These are phyloP conservation scores for Ceratobasidium sp. DNA, from an alignment of 1,284 basidiomycete species.

Conservation along the genomic window DNA sequence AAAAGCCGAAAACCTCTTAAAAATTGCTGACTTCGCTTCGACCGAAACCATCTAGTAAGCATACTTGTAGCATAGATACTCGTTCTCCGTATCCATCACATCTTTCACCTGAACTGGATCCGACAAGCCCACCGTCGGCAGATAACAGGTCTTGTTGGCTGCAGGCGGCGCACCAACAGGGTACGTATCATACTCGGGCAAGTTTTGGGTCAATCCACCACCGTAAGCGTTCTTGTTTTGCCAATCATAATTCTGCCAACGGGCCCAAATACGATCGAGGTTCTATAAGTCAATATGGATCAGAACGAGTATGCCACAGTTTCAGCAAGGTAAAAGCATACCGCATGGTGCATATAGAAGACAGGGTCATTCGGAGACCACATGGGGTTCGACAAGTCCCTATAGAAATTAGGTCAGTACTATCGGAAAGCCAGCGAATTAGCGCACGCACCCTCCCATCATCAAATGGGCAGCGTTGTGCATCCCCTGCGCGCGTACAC, in stretches of 20 bases:
- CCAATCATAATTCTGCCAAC: slow-evolving; percentile 35
- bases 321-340: background rate
- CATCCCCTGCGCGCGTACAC: slow-evolving; percentile 22
- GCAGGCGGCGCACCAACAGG: slow-evolving; percentile 33
- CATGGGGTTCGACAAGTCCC: slow-evolving; percentile 38
- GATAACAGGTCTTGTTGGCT: slow-evolving; percentile 2
- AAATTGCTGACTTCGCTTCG: background rate
- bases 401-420: background rate
- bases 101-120: slow-evolving; percentile 13
- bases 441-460: background rate
- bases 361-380: slow-evolving; percentile 46
- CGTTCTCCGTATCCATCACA: slow-evolving; percentile 22
- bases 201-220: slow-evolving; percentile 40
- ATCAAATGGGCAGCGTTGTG: slow-evolving; percentile 36
- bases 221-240: slow-evolving; percentile 42
- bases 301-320: too few relatives aligned
- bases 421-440: too few relatives aligned
- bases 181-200: slow-evolving; percentile 34
- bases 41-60: background rate
- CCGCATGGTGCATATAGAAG: slow-evolving; percentile 43
- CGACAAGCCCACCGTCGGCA: slow-evolving; percentile 26
- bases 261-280: slow-evolving; percentile 47
- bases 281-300: slow-evolving; percentile 17
- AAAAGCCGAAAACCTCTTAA: background rate
- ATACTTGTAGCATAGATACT: slow-evolving; percentile 41